A percentile compares a stretch with the other conserved stretches of the same genome.
Conservation (phyloP, 345 rosid species). For the Mangifera indica region DNA sequence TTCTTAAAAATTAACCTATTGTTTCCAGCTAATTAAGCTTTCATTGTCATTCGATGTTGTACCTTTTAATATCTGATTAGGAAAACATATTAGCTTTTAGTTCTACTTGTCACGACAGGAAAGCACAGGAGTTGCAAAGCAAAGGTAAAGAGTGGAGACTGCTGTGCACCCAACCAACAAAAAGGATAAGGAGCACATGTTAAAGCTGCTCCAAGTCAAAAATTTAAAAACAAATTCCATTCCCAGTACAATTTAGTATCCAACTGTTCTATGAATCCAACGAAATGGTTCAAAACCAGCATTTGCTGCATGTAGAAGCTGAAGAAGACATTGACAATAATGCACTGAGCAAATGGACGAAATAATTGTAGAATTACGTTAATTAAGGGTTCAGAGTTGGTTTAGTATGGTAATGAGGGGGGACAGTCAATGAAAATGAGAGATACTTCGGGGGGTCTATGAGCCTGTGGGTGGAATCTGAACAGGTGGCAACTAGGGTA, state of each 20-base stretch:
- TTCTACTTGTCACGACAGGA: slow-evolving; percentile 11
- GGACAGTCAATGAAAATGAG: no score
- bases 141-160: background rate
- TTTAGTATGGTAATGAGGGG: no score
- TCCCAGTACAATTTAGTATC: background rate
- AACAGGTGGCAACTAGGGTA: no score
- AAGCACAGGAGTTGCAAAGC: background rate
- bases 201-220: background rate
- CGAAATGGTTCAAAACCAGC: background rate
- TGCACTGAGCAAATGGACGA: no score
- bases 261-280: background rate
- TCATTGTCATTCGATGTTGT: slow-evolving; percentile 17
- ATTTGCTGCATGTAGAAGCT: no score
- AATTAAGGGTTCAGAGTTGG: no score
- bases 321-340: no score
- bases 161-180: background rate
- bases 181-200: background rate
- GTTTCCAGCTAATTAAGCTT: slow-evolving; percentile 7
- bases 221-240: background rate
- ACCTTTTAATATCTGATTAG: slow-evolving; percentile 8
- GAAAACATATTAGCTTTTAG: background rate
- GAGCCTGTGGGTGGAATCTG: no score
- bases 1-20: no score
- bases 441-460: no score
- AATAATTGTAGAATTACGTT: no score